These are phyloP conservation scores for Colletotrichum paranaense DNA, from an alignment of 2,329 filamentous ascomycete species.

Conservation along the genomic window DNA sequence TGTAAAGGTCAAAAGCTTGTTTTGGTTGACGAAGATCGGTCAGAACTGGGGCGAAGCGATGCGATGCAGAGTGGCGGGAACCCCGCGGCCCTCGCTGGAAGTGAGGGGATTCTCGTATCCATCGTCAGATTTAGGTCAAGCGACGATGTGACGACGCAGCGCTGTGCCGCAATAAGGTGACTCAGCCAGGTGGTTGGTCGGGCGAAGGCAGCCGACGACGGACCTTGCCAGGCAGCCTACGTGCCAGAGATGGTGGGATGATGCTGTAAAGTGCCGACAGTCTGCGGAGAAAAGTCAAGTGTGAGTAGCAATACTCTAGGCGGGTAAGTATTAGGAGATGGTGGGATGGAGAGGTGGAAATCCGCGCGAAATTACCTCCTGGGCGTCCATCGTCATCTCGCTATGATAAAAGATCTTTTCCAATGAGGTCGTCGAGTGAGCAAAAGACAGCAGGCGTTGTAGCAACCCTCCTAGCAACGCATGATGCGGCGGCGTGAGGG, in stretches of 20 bases:
- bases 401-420: neutral
- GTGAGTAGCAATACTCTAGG: neutral
- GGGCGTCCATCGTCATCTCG: neutral
- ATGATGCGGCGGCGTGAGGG: conserved; percentile 20
- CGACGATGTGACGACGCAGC: conserved; percentile 19
- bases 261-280: neutral
- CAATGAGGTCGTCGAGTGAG: neutral
- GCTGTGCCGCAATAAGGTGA: conserved; percentile 1
- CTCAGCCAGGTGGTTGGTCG: conserved; percentile 4
- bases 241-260: neutral
- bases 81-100: conserved; percentile 12
- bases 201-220: neutral
- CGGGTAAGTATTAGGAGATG: neutral
- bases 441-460: neutral
- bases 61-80: conserved; percentile 3
- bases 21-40: neutral
- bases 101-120: conserved; percentile 11
- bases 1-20: conserved; percentile 12
- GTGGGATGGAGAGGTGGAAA: neutral
- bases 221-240: neutral
- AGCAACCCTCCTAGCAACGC: neutral
- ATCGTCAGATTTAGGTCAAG: conserved; percentile 14
- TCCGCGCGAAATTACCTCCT: conserved; percentile 6
- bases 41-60: conserved; percentile 4
- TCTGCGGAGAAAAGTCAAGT: neutral